A percentile compares a stretch with the other conserved stretches of the same genome.
These are phyloP conservation scores for Blastocystis sp. DNA, from an alignment of 352 stramenopile genomes.

Conservation along the genomic window DNA sequence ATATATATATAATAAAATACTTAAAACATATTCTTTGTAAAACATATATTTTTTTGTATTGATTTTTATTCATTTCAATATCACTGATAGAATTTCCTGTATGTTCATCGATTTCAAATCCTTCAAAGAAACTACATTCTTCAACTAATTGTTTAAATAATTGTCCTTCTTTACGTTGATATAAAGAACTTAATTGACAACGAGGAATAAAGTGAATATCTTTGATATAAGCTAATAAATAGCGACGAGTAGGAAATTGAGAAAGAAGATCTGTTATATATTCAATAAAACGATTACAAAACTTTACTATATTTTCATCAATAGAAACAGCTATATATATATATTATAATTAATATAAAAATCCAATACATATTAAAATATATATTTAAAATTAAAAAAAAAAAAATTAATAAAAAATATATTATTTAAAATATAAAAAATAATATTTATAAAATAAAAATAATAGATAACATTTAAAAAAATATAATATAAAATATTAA, in stretches of 20 bases:
- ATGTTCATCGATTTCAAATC: slow-evolving; percentile 61
- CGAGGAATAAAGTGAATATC: slow-evolving; percentile 49
- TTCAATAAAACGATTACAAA: slow-evolving; percentile 53
- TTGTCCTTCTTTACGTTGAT: neutral
- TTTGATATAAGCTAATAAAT: slow-evolving; percentile 53
- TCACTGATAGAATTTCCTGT: slow-evolving; percentile 50
- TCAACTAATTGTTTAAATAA: slow-evolving; percentile 52
- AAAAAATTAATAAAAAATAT: too few relatives aligned
- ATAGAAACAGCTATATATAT: too few relatives aligned
- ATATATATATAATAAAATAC: slow-evolving; percentile 31
- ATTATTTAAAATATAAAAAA: too few relatives aligned
- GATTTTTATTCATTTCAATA: slow-evolving; percentile 48
- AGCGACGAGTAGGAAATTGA: slow-evolving; percentile 66
- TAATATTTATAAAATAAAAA: too few relatives aligned
- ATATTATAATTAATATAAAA: too few relatives aligned
- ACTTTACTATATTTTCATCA: too few relatives aligned
- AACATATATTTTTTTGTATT: slow-evolving; percentile 48
- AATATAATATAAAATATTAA: too few relatives aligned
- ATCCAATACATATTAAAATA: too few relatives aligned
- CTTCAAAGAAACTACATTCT: slow-evolving; percentile 52
- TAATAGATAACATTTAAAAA: too few relatives aligned
- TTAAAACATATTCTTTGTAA: slow-evolving; percentile 54
- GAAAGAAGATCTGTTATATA: slow-evolving; percentile 61
- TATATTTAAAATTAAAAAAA: too few relatives aligned
- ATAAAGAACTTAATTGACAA: neutral